phyloP scores from a whole-genome alignment of 768 basidiomycete species.

The Lactifluus subvellereus region DNA sequence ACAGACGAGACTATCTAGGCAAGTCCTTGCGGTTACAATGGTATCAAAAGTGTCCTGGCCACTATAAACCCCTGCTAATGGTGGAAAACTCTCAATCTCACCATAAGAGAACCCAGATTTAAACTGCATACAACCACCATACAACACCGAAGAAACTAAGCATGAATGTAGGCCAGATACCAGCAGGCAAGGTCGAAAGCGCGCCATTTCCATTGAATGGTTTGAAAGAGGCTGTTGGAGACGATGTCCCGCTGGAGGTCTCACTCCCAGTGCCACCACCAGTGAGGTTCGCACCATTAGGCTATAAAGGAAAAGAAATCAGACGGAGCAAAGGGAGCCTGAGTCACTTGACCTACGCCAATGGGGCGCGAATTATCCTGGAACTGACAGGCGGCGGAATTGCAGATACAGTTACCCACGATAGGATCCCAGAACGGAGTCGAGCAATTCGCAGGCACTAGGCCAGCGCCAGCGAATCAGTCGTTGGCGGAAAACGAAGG shows the following conservation, averaged over 20 bases:
- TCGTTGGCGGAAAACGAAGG: not conserved
- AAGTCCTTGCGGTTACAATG: not conserved
- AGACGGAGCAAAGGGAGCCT: not conserved
- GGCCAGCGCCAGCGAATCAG: not conserved
- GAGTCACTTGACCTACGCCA: constrained; percentile 41
- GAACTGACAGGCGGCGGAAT: constrained; percentile 51
- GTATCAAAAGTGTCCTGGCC: not conserved
- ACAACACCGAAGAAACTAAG: constrained; percentile 11
- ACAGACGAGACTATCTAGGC: not conserved
- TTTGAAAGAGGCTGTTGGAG: constrained; percentile 10
- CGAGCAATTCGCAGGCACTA: constrained; percentile 66
- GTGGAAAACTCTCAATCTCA: not conserved
- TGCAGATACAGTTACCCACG: constrained; percentile 57
- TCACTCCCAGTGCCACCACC: constrained; percentile 59
- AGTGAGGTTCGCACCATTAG: constrained; percentile 65
- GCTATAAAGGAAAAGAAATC: constrained; percentile 32
- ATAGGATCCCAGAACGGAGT: constrained; percentile 82
- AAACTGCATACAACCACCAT: not conserved
- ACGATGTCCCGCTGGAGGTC: constrained; percentile 25
- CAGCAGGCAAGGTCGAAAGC: constrained; percentile 4
- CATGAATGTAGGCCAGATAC: constrained; percentile 9
- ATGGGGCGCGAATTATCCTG: constrained; percentile 57
- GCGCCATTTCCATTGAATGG: constrained; percentile 24
- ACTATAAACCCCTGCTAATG: not conserved
- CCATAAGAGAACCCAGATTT: not conserved